Percentiles rank a stretch among this genome's conserved stretches.
These are phyloP conservation scores for Torulaspora quercuum DNA, from an alignment of 805 yeast genomes.

Conservation along the genomic window DNA sequence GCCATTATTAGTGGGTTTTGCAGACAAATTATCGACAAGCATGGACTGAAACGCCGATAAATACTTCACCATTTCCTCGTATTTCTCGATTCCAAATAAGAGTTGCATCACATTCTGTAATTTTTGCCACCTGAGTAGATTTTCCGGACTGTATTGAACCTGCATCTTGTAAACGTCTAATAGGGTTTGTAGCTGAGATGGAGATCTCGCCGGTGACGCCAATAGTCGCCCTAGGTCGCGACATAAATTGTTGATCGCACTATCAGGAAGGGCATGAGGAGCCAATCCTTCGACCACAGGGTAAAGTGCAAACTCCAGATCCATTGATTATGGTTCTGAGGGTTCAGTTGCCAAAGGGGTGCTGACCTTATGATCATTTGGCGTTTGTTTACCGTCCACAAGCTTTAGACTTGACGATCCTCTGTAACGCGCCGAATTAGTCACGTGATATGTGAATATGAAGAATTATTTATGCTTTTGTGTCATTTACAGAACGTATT, in stretches of 20 bases:
- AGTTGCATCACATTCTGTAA: slow-evolving; percentile 21
- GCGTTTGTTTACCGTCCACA: slow-evolving; percentile 3
- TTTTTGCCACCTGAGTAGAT: slow-evolving; percentile 23
- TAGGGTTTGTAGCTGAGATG: slow-evolving; percentile 21
- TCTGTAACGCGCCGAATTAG: slow-evolving; percentile 1
- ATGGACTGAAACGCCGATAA: slow-evolving; percentile 21
- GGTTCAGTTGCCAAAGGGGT: background rate
- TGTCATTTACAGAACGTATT: slow-evolving; percentile 3
- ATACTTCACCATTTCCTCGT: slow-evolving; percentile 24
- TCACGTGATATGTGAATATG: slow-evolving; percentile 4
- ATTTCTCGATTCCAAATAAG: slow-evolving; percentile 16
- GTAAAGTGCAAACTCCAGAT: slow-evolving; percentile 22
- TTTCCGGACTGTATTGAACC: slow-evolving; percentile 18
- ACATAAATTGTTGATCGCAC: slow-evolving; percentile 16
- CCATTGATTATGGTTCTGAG: slow-evolving; percentile 19
- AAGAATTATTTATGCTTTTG: too few relatives aligned
- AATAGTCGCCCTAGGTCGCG: slow-evolving; percentile 21
- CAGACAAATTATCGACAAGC: slow-evolving; percentile 16
- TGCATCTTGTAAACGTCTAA: slow-evolving; percentile 20
- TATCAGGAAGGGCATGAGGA: slow-evolving; percentile 25
- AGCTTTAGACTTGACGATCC: slow-evolving; percentile 2
- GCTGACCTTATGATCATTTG: background rate
- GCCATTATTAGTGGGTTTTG: slow-evolving; percentile 11
- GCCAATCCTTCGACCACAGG: slow-evolving; percentile 26
- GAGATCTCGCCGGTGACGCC: slow-evolving; percentile 18